A percentile compares a stretch with the other conserved stretches of the same genome.
phyloP scores from a whole-genome alignment of 225 moss, liverwort and hornwort genomes.

The Marchantia paleacea region DNA sequence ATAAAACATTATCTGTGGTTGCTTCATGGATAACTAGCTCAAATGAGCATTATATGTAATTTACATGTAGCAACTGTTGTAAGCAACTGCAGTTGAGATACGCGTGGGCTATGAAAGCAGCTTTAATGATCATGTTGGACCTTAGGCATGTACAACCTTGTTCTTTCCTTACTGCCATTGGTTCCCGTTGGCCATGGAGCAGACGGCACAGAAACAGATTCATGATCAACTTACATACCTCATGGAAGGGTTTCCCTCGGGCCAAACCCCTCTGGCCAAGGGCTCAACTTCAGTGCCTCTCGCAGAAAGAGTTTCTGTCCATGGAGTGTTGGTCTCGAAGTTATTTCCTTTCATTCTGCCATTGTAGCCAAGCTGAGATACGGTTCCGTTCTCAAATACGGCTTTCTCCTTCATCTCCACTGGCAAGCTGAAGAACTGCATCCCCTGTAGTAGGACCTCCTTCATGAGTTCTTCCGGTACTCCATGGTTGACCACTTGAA shows the following conservation, averaged over 20 bases:
- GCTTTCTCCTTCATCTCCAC: conserved; percentile 46
- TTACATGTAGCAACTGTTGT: too few species aligned
- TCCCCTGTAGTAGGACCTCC: neutral
- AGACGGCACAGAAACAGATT: neutral
- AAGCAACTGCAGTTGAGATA: too few species aligned
- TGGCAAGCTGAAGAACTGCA: neutral
- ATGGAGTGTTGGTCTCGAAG: neutral
- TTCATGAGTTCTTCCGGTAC: neutral
- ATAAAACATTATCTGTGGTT: too few species aligned
- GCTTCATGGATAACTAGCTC: too few species aligned
- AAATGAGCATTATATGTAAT: too few species aligned
- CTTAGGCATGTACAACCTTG: too few species aligned
- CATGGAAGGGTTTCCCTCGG: conserved; percentile 9
- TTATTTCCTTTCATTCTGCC: neutral
- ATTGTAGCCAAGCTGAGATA: neutral
- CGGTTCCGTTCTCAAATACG: conserved; percentile 9
- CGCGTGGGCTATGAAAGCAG: too few species aligned
- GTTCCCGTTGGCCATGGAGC: too few species aligned
- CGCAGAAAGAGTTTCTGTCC: neutral
- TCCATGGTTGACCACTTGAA: conserved; percentile 4
- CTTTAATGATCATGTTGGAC: too few species aligned
- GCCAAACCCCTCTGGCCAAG: conserved; percentile 13
- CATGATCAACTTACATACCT: neutral
- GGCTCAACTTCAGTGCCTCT: neutral
- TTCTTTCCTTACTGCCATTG: too few species aligned